A percentile compares a stretch with the other conserved stretches of the same genome.
These are phyloP conservation scores for Thermomucor indicae-seudaticae DNA, from an alignment of 371 early-diverging fungal species.

Conservation along the genomic window DNA sequence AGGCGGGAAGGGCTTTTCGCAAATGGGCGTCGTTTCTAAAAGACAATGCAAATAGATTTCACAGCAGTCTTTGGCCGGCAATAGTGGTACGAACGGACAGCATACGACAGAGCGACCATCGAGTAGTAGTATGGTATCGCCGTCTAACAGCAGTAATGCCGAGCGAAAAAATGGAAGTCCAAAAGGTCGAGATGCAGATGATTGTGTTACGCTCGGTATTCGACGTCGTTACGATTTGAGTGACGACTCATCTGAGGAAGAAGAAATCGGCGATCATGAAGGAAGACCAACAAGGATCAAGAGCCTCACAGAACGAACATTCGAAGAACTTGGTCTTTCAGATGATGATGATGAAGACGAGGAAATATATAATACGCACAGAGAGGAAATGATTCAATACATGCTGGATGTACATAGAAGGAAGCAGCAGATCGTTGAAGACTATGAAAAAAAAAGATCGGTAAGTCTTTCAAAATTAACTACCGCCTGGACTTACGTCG, in stretches of 20 bases:
- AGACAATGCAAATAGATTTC: background rate
- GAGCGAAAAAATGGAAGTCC: no score
- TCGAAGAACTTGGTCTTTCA: conserved; percentile 19
- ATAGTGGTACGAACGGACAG: no score
- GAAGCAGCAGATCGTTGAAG: conserved; percentile 30
- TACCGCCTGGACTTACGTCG: background rate
- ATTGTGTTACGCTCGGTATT: no score
- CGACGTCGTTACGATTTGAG: conserved; percentile 14
- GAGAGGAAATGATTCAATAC: conserved; percentile 38
- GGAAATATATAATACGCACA: conserved; percentile 24
- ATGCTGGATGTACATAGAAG: conserved; percentile 40
- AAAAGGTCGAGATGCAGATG: no score
- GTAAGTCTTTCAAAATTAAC: conserved; percentile 15
- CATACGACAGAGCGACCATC: no score
- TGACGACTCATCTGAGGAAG: conserved; percentile 23
- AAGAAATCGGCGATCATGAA: conserved; percentile 21
- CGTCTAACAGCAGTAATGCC: no score
- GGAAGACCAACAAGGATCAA: background rate
- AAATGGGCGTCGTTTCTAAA: background rate
- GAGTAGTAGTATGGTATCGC: no score
- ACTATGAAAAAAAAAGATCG: conserved; percentile 35
- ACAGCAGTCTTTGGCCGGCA: no score
- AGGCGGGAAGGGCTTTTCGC: background rate
- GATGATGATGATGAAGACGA: conserved; percentile 35
- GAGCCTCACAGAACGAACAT: conserved; percentile 15